phyloP scores from a whole-genome alignment of 2,329 filamentous ascomycete species.

The Coniosporium tulheliwenetii region DNA sequence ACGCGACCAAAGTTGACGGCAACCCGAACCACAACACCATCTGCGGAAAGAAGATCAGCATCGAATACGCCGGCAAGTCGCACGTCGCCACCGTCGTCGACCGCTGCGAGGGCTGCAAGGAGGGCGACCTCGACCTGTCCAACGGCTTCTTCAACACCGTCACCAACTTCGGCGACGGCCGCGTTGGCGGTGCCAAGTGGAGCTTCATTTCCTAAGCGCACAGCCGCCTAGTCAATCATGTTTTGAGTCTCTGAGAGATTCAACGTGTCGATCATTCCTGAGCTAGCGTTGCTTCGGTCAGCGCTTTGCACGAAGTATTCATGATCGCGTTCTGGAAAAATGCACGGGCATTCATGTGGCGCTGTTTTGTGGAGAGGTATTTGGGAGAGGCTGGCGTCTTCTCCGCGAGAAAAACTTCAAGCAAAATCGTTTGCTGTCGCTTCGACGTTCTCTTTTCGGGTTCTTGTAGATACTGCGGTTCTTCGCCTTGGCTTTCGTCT shows the following conservation, averaged over 20 bases:
- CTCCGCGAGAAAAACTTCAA: no score
- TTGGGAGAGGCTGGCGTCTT: no score
- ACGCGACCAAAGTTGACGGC: conserved; percentile 34
- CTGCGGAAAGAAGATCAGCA: conserved; percentile 54
- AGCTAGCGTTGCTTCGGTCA: neutral
- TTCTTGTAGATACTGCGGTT: no score
- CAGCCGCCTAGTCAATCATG: neutral
- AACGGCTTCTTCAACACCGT: conserved; percentile 21
- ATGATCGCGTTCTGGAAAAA: no score
- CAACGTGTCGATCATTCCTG: neutral
- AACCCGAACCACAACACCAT: conserved; percentile 50
- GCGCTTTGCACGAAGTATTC: neutral
- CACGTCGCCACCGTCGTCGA: conserved; percentile 48
- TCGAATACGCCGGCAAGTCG: conserved; percentile 44
- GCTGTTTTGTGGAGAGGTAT: no score
- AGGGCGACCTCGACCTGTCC: conserved; percentile 41
- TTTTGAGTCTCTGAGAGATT: neutral
- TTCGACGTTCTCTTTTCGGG: no score
- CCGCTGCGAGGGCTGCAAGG: conserved; percentile 57
- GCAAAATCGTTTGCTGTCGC: no score
- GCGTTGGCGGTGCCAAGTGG: conserved; percentile 25
- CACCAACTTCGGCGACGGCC: conserved; percentile 18
- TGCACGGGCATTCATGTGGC: no score
- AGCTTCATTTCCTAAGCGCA: conserved; percentile 16
- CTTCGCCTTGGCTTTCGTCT: no score